Percentiles rank a stretch among this genome's conserved stretches.
These are phyloP conservation scores for Lachancea dasiensis DNA, from an alignment of 805 yeast species.

Conservation along the genomic window DNA sequence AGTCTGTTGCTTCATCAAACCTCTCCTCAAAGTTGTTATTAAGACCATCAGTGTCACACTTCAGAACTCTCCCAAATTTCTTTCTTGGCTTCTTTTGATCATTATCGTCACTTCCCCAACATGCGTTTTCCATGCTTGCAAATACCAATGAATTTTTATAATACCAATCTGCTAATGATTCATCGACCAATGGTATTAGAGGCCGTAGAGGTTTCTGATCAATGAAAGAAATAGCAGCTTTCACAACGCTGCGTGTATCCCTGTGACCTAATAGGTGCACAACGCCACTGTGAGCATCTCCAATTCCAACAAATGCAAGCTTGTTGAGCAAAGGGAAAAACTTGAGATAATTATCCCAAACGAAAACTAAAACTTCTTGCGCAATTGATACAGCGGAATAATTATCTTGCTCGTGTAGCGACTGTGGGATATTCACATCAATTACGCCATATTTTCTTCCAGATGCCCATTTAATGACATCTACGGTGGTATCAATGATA, in stretches of 20 bases:
- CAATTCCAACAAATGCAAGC: constrained; percentile 72
- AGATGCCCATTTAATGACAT: constrained; percentile 63
- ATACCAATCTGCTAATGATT: constrained; percentile 86
- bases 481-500: constrained; percentile 66
- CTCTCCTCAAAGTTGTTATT: constrained; percentile 73
- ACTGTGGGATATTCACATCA: constrained; percentile 74
- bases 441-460: constrained; percentile 65
- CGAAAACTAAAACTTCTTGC: constrained; percentile 68
- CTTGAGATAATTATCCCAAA: constrained; percentile 89
- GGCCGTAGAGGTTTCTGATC: constrained; percentile 68
- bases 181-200: constrained; percentile 82
- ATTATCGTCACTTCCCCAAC: constrained; percentile 60
- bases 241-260: constrained; percentile 54
- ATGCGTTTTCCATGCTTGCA: constrained; percentile 64
- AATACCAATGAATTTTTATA: constrained; percentile 79
- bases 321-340: constrained; percentile 62
- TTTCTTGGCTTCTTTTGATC: constrained; percentile 71
- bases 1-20: constrained; percentile 81
- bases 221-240: constrained; percentile 64
- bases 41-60: constrained; percentile 64
- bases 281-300: constrained; percentile 82
- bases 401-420: constrained; percentile 38
- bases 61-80: constrained; percentile 84
- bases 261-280: constrained; percentile 87
- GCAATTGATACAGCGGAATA: constrained; percentile 62